These are phyloP conservation scores for Erysimum cheiri DNA, from an alignment of 441 rosid genomes.

Conservation along the genomic window DNA sequence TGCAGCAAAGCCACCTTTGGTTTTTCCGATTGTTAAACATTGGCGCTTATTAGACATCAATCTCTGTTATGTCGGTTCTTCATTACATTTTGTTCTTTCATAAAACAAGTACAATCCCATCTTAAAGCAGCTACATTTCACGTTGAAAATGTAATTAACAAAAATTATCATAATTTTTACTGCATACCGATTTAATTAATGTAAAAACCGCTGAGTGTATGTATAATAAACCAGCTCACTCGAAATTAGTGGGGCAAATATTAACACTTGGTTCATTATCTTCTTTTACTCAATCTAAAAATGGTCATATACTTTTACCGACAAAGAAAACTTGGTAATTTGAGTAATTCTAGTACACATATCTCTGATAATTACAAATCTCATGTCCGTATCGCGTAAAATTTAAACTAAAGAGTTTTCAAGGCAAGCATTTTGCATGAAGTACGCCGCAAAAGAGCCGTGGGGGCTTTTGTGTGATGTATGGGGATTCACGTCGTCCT, in stretches of 20 bases:
- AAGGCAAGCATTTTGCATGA: constrained; percentile 44
- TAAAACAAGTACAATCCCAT: too few relatives aligned
- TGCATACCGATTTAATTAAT: too few relatives aligned
- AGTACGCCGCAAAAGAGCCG: constrained; percentile 65
- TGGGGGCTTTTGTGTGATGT: constrained; percentile 36
- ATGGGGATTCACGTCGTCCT: constrained; percentile 38
- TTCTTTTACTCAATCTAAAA: neutral
- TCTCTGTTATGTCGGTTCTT: too few relatives aligned
- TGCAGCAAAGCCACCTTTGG: too few relatives aligned
- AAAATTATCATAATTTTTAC: too few relatives aligned
- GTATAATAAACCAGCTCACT: neutral
- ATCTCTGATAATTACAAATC: constrained; percentile 12
- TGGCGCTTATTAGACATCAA: too few relatives aligned
- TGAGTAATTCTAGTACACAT: neutral
- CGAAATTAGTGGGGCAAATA: neutral
- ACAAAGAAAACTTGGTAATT: constrained; percentile 24
- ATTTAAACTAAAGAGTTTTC: neutral
- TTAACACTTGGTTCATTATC: neutral
- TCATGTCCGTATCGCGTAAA: constrained; percentile 15
- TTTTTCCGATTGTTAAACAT: too few relatives aligned
- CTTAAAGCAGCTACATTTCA: too few relatives aligned
- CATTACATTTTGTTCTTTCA: too few relatives aligned
- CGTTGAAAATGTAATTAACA: too few relatives aligned
- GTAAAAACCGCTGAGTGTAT: too few relatives aligned
- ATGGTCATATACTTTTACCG: constrained; percentile 14